phyloP scores from a whole-genome alignment of 2,329 filamentous ascomycete species.

The Neonectria magnoliae region DNA sequence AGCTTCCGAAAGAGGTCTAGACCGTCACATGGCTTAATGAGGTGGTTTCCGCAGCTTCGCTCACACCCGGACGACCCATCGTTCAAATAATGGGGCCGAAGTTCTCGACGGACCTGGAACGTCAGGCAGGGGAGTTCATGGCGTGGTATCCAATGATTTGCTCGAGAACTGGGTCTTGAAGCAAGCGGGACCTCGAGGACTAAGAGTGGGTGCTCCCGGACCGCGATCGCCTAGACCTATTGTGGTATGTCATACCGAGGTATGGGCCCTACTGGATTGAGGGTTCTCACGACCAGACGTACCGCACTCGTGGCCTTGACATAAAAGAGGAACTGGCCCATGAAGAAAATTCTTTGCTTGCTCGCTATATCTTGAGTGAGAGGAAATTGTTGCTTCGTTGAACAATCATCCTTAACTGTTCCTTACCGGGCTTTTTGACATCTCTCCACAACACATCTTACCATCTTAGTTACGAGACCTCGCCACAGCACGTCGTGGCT shows the following conservation, averaged over 20 bases:
- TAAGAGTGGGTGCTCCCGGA: neutral
- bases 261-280: neutral
- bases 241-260: neutral
- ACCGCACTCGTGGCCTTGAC: neutral
- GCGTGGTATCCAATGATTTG: slow-evolving; percentile 2
- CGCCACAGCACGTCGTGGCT: neutral
- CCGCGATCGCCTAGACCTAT: neutral
- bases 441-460: neutral
- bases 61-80: neutral
- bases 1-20: neutral
- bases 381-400: neutral
- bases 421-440: neutral
- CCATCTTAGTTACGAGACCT: neutral
- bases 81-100: neutral
- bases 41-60: neutral
- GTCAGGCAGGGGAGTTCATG: neutral
- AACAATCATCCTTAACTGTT: neutral
- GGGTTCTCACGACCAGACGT: neutral
- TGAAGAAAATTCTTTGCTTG: neutral
- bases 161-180: neutral
- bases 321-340: neutral
- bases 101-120: neutral
- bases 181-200: neutral
- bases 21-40: neutral
- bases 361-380: neutral